These are phyloP conservation scores for Crassisporium funariophilum DNA, from an alignment of 768 basidiomycete species.

Conservation along the genomic window DNA sequence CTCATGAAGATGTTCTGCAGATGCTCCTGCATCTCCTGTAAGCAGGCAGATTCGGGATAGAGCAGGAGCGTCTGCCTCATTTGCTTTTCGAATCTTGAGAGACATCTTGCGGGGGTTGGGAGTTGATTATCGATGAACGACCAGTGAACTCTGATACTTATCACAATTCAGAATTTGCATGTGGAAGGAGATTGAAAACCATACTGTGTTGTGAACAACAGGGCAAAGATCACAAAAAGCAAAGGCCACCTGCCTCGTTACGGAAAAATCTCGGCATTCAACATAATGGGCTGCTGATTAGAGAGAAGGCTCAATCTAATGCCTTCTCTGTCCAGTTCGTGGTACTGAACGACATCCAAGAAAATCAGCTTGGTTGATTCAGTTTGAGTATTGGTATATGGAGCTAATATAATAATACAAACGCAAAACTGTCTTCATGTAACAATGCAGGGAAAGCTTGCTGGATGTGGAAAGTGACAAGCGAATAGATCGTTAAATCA, in stretches of 20 bases:
- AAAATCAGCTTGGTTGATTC: background rate
- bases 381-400: background rate
- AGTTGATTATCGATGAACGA: too few relatives aligned
- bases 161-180: too few relatives aligned
- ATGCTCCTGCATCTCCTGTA: constrained; percentile 70
- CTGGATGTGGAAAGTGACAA: background rate
- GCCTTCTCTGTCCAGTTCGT: too few relatives aligned
- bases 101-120: constrained; percentile 39
- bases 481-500: constrained; percentile 41
- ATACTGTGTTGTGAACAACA: too few relatives aligned
- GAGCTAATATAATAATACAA: background rate
- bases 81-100: constrained; percentile 57
- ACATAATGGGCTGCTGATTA: too few relatives aligned
- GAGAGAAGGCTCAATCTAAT: too few relatives aligned
- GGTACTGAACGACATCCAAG: background rate
- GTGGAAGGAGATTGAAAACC: too few relatives aligned
- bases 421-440: background rate
- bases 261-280: too few relatives aligned
- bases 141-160: too few relatives aligned
- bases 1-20: constrained; percentile 63
- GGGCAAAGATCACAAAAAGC: too few relatives aligned
- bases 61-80: constrained; percentile 51
- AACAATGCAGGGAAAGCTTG: background rate
- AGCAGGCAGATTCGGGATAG: constrained; percentile 75
- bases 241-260: too few relatives aligned